Percentiles rank a stretch among this genome's conserved stretches.
Conservation (phyloP, 2,329 filamentous ascomycete genomes). For the Fusarium succisae region DNA sequence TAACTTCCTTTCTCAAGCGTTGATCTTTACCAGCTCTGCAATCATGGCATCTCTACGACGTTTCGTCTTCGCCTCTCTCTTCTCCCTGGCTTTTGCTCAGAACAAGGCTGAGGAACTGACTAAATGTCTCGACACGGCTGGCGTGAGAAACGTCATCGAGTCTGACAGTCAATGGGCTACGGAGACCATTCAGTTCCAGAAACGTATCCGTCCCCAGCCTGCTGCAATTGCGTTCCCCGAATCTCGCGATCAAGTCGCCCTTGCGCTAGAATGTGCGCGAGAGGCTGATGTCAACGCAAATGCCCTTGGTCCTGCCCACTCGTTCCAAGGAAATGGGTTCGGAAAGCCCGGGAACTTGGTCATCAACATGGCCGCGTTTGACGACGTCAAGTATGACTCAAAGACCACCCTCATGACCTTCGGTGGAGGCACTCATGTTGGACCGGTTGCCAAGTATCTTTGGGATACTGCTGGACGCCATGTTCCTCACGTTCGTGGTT, state of each 20-base stretch:
- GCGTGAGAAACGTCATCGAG: constrained; percentile 31
- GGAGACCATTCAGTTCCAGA: constrained; percentile 35
- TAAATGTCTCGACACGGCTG: constrained; percentile 25
- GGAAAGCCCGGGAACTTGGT: constrained; percentile 38
- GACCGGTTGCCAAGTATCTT: constrained; percentile 35
- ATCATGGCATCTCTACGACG: constrained; percentile 9
- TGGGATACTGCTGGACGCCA: constrained; percentile 40
- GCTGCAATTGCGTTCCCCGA: constrained; percentile 35
- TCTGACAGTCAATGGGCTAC: constrained; percentile 28
- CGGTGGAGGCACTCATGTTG: constrained; percentile 38
- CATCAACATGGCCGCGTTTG: constrained; percentile 39
- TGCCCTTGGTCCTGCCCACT: constrained; percentile 38
- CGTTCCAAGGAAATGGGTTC: constrained; percentile 35
- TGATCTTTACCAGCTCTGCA: neutral
- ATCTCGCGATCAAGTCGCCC: constrained; percentile 32
- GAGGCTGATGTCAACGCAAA: constrained; percentile 33
- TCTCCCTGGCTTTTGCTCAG: constrained; percentile 5
- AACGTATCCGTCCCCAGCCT: constrained; percentile 32
- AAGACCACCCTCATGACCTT: constrained; percentile 30
- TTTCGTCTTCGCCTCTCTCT: constrained; percentile 1
- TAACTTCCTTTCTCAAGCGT: neutral
- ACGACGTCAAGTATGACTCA: constrained; percentile 35
- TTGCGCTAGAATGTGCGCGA: constrained; percentile 36
- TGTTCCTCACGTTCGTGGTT: constrained; percentile 37
- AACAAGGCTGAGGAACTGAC: constrained; percentile 12